Percentiles rank a stretch among this genome's conserved stretches.
Conservation (phyloP, 305 asterid genomes). For the Fraxinus paxiana region DNA sequence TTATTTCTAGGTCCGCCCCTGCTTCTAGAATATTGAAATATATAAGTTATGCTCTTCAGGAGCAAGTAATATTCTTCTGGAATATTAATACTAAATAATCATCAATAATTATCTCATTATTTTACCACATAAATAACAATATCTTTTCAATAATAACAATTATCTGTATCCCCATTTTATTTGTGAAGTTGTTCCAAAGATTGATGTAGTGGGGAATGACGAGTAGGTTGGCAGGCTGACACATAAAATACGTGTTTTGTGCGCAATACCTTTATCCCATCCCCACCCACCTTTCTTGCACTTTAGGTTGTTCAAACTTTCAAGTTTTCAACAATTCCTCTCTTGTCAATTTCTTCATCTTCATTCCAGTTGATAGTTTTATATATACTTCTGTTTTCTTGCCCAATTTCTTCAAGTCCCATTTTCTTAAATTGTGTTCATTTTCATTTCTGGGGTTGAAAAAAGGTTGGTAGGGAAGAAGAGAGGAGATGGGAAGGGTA, state of each 20-base stretch:
- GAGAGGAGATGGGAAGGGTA: constrained; percentile 60
- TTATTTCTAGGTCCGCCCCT: no score
- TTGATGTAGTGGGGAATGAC: neutral
- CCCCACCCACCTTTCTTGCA: constrained; percentile 22
- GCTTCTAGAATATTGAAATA: no score
- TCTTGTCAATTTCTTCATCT: constrained; percentile 18
- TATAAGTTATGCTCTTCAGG: no score
- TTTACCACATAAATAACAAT: neutral
- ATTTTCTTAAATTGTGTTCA: constrained; percentile 2
- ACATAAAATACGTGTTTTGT: neutral
- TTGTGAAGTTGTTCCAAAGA: neutral
- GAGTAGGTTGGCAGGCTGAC: neutral
- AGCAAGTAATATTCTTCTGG: no score
- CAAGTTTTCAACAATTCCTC: constrained; percentile 10
- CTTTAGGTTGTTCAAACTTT: constrained; percentile 17
- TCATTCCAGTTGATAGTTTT: constrained; percentile 14
- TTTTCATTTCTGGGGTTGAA: neutral
- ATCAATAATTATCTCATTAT: no score
- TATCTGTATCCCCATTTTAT: neutral
- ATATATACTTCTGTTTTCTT: neutral
- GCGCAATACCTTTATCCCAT: neutral
- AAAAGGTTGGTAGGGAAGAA: neutral
- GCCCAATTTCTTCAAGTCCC: constrained; percentile 18
- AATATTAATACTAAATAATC: no score
- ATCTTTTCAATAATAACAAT: no score